Percentiles rank a stretch among this genome's conserved stretches.
Conservation (phyloP, 352 stramenopile species). For the Pythium aristosporum region DNA sequence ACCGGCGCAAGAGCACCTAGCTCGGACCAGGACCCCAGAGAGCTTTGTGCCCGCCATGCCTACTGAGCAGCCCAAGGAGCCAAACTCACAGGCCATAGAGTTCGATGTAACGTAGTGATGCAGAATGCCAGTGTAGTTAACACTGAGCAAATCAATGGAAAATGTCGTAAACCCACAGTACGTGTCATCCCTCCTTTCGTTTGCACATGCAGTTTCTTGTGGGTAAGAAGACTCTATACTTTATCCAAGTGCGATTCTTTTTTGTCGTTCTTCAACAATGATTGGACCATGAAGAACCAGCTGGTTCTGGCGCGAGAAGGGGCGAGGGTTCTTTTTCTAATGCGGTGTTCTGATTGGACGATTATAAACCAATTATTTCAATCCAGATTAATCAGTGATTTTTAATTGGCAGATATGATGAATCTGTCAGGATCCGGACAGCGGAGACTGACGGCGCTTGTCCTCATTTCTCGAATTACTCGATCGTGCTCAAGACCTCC, state of each 20-base stretch:
- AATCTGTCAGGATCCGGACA: too few relatives aligned
- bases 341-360: not conserved
- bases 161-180: not conserved
- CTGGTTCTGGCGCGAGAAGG: not conserved
- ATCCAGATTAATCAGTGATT: too few relatives aligned
- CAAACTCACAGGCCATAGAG: not conserved
- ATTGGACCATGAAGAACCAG: slow-evolving; percentile 1
- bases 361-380: not conserved
- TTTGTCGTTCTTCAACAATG: not conserved
- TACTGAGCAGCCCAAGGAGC: too few relatives aligned
- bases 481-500: not conserved
- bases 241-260: slow-evolving; percentile 14
- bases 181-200: not conserved
- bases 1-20: not conserved
- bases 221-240: not conserved
- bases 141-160: not conserved
- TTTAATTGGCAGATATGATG: too few relatives aligned
- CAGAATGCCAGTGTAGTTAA: too few relatives aligned
- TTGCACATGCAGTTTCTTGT: not conserved
- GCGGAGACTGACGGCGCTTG: not conserved
- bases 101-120: not conserved
- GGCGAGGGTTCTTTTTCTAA: slow-evolving; percentile 10
- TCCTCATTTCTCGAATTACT: slow-evolving; percentile 7
- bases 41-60: not conserved
- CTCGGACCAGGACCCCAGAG: not conserved